These are phyloP conservation scores for Cochlearia excelsa DNA, from an alignment of 345 rosid species.

Conservation along the genomic window DNA sequence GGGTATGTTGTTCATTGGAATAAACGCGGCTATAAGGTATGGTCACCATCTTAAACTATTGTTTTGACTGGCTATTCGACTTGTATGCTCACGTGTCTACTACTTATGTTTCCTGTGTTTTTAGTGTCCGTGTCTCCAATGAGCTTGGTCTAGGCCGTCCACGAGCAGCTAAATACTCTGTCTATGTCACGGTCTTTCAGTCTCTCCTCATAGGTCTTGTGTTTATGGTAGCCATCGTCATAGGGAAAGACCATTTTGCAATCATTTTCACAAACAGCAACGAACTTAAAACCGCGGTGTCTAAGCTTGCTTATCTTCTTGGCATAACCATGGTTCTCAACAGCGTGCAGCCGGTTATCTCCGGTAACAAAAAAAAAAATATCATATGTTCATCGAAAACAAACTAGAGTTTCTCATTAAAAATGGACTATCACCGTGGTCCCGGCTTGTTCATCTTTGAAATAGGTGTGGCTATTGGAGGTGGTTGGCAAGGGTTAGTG, in stretches of 20 bases:
- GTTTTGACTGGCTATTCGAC: too few species aligned
- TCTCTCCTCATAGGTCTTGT: constrained; percentile 62
- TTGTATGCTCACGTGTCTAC: not conserved
- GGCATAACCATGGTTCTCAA: constrained; percentile 83
- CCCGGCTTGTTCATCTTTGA: not conserved
- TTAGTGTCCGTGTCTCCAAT: constrained; percentile 76
- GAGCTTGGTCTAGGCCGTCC: constrained; percentile 75
- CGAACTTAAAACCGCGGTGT: constrained; percentile 47
- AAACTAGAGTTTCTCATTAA: constrained; percentile 6
- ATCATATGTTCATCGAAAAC: not conserved
- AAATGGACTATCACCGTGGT: not conserved
- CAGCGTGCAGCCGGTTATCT: constrained; percentile 81
- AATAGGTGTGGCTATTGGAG: constrained; percentile 81
- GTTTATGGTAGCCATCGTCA: constrained; percentile 50
- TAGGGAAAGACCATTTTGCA: constrained; percentile 54
- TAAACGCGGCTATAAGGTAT: constrained; percentile 72
- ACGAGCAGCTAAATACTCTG: constrained; percentile 74
- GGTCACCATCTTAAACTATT: not conserved
- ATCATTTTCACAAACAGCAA: constrained; percentile 60
- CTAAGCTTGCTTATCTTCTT: constrained; percentile 63
- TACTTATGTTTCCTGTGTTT: too few species aligned
- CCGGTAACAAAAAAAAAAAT: constrained; percentile 41
- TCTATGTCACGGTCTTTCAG: constrained; percentile 48
- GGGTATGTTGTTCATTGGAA: constrained; percentile 77
- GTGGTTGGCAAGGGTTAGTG: constrained; percentile 85